phyloP scores from a whole-genome alignment of 208 protist genomes.

The Trypanosoma congolense region DNA sequence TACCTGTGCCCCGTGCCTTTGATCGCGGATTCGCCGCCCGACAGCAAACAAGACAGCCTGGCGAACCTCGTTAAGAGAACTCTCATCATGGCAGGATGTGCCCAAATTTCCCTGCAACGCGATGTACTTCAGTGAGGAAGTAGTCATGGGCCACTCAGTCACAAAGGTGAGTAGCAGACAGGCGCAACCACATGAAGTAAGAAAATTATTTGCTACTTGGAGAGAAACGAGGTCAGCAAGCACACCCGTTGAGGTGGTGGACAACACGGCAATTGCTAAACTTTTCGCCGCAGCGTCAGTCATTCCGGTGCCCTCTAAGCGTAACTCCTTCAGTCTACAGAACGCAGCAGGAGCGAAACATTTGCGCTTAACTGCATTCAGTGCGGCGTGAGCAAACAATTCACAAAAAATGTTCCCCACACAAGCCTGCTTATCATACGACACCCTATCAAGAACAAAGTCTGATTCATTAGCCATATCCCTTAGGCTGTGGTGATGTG shows the following conservation, averaged over 20 bases:
- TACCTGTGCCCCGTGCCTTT: background rate
- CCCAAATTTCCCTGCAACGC: slow-evolving; percentile 53
- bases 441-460: slow-evolving; percentile 39
- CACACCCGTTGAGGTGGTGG: slow-evolving; percentile 34
- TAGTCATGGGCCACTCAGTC: slow-evolving; percentile 19
- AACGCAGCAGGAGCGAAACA: slow-evolving; percentile 42
- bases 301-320: slow-evolving; percentile 53
- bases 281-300: slow-evolving; percentile 54
- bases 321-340: slow-evolving; percentile 42
- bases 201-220: slow-evolving; percentile 56
- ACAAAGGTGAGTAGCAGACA: slow-evolving; percentile 45
- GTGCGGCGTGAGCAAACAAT: slow-evolving; percentile 58
- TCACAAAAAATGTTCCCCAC: slow-evolving; percentile 63
- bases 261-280: slow-evolving; percentile 39
- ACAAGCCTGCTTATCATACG: slow-evolving; percentile 38
- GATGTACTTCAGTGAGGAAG: slow-evolving; percentile 25
- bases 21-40: slow-evolving; percentile 16
- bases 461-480: slow-evolving; percentile 28
- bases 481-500: background rate
- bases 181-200: slow-evolving; percentile 48
- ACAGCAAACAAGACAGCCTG: slow-evolving; percentile 23
- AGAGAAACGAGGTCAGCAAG: slow-evolving; percentile 42
- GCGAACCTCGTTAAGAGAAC: slow-evolving; percentile 6
- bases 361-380: slow-evolving; percentile 36
- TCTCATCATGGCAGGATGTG: slow-evolving; percentile 14